These are phyloP conservation scores for Fusarium nelsonii DNA, from an alignment of 2,329 filamentous ascomycete species.

Conservation along the genomic window DNA sequence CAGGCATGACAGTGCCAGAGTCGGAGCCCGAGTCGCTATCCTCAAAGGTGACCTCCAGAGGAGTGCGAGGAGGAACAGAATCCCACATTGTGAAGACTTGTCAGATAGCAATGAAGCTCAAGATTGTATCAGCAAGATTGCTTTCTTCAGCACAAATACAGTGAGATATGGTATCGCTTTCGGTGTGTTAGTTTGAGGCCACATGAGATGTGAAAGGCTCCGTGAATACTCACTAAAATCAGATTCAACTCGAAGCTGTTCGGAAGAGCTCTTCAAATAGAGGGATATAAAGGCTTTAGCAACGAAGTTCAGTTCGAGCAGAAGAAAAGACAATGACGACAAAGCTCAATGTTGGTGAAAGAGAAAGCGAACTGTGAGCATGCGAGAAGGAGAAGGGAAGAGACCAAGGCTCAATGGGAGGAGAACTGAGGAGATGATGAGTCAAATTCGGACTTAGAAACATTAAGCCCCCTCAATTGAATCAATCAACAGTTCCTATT, in stretches of 20 bases:
- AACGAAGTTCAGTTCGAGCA: background rate
- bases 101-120: background rate
- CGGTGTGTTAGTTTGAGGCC: background rate
- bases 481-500: conserved; percentile 10
- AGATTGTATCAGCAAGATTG: background rate
- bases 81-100: conserved; percentile 7
- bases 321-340: background rate
- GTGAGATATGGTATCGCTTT: background rate
- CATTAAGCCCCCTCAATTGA: background rate
- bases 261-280: background rate
- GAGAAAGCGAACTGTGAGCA: background rate
- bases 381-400: background rate
- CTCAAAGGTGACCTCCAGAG: conserved; percentile 10
- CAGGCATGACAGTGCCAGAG: background rate
- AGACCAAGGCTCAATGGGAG: background rate
- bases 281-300: background rate
- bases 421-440: background rate
- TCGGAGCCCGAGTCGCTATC: background rate
- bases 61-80: conserved; percentile 11
- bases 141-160: conserved; percentile 2
- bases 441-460: background rate
- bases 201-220: background rate
- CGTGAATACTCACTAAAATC: conserved; percentile 16
- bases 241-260: background rate
- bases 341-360: conserved; percentile 1